These are phyloP conservation scores for Dunaliella salina DNA, from an alignment of 163 green algal genomes.

Conservation along the genomic window DNA sequence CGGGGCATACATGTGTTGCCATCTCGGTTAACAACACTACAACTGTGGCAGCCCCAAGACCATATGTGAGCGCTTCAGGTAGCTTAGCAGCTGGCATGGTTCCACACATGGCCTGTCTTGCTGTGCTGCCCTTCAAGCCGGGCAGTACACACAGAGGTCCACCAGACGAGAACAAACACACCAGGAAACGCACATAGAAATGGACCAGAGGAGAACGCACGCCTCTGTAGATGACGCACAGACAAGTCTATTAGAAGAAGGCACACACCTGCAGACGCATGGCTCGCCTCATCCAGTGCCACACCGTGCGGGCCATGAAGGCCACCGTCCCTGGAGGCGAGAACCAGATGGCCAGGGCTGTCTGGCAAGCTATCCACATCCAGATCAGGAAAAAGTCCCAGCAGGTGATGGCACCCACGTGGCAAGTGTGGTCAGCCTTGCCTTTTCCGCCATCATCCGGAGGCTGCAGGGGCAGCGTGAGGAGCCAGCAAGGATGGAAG, in stretches of 20 bases:
- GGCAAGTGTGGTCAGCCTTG: slow-evolving; percentile 17
- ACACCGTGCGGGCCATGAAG: background rate
- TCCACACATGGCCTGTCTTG: too few relatives aligned
- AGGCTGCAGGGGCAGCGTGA: background rate
- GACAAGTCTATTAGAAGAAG: too few relatives aligned
- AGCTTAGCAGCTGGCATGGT: too few relatives aligned
- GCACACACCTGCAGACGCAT: background rate
- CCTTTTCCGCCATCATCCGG: background rate
- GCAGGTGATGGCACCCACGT: slow-evolving; percentile 47
- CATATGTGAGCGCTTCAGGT: too few relatives aligned
- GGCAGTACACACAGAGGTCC: too few relatives aligned
- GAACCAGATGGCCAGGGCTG: background rate
- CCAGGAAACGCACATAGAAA: background rate
- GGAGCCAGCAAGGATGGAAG: background rate
- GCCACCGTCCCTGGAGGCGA: background rate
- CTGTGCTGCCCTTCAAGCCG: too few relatives aligned
- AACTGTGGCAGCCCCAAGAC: too few relatives aligned
- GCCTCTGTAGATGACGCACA: too few relatives aligned
- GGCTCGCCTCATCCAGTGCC: background rate
- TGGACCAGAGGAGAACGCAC: too few relatives aligned
- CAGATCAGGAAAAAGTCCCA: slow-evolving; percentile 52
- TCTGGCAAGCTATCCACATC: slow-evolving; percentile 19
- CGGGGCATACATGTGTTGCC: too few relatives aligned
- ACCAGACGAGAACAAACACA: background rate
- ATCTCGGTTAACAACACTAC: too few relatives aligned